Evolutionary conservation across 495 filamentous ascomycete genomes (phyloP), one percentile per base, ranked within the genome.

Genomic region (Neurospora discreta): DNA sequence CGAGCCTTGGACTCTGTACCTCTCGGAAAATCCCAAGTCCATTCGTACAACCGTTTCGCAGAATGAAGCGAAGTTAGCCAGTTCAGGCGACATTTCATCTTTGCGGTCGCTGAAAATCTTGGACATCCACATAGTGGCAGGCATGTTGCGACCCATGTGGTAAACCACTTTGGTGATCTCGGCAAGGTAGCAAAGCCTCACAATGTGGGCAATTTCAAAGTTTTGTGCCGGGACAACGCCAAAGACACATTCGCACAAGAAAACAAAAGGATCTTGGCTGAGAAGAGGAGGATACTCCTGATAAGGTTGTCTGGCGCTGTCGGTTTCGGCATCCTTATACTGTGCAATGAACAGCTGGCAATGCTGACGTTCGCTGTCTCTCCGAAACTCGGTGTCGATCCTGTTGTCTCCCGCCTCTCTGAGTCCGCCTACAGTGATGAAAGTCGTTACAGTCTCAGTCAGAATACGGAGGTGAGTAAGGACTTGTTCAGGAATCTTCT

Each of bases 401-500:
- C 80, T 87, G 78, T 90, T 91, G 1, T 85, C 79, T 0, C 87
- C 88, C 2, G 79, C 78, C 33, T 86, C 84, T 40, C 88, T 85
- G 38, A 93, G 81, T 16, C 88, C 89, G 3, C 93, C 93, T 72
- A 97, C 85, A 8, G 92, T 87, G 58, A 93, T 88, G 78, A 94
- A 98, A 1, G 94, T 93, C 18, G 90, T 87, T 13, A 93, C 90
- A 13, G 94, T 97, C 81, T 98, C 96, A 3, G 93, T 90, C 69
- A 97, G 83, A 26, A 99, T 90, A 71, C 94, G 92, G n/a, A 99
- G 84, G 78, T 97, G 93, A 0, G 93, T 94, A 46, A 99, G 80
- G 3, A 89, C 85, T 76, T 96, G 87, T 44, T 92, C 87, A 1
- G 95, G 89, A 38, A 98, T 91, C 75, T 90, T 93, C 73, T 94